Evolutionary conservation across 192 early-diverging fungal genomes (phyloP).

Genomic region (Podila epicladia): DNA sequence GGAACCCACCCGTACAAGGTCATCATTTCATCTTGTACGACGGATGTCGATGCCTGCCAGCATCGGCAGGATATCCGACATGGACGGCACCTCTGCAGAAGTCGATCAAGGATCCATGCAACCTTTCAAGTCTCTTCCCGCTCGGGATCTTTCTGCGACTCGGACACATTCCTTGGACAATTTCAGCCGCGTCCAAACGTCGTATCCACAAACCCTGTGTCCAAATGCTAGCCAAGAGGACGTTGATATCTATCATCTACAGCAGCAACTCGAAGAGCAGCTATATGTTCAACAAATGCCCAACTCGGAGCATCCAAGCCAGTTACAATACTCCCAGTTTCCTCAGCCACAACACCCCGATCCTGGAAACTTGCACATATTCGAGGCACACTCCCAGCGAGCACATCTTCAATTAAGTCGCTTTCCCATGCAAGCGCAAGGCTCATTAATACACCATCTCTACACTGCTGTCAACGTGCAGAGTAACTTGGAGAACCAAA

Average conservation of each 20-base stretch:
- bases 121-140: not conserved
- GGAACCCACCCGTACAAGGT: slow-evolving; percentile 7
- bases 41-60: slow-evolving; percentile 48
- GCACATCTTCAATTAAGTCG: not conserved
- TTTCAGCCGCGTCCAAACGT: not conserved
- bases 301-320: not conserved
- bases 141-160: not conserved
- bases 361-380: too few relatives aligned
- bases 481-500: too few relatives aligned
- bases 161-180: not conserved
- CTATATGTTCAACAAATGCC: slow-evolving; percentile 4
- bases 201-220: too few relatives aligned
- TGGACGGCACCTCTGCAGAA: not conserved
- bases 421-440: not conserved
- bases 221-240: not conserved
- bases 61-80: not conserved
- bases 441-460: too few relatives aligned
- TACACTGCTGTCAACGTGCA: too few relatives aligned
- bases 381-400: not conserved
- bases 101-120: not conserved
- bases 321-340: not conserved
- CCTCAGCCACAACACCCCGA: not conserved
- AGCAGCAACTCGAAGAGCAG: slow-evolving; percentile 12
- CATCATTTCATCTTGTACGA: slow-evolving; percentile 12
- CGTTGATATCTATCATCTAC: slow-evolving; percentile 4